Evolutionary conservation across 257 asterid species (phyloP).

Genomic region (Solanum ossicruentum): DNA sequence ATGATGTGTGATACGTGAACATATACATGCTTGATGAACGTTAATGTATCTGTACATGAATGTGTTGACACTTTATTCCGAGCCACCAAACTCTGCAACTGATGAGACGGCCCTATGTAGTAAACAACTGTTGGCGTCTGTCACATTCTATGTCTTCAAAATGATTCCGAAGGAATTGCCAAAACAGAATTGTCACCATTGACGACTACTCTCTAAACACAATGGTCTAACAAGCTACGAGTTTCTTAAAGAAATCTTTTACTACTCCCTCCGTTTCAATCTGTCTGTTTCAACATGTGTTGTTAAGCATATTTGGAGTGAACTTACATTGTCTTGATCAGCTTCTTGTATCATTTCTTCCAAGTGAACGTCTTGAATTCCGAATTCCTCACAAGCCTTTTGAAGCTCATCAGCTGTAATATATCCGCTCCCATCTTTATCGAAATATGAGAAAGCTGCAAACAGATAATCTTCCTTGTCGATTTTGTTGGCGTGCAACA

Average conservation of each 20-base stretch:
- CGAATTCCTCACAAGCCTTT: conserved; percentile 75
- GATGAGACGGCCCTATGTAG: not conserved
- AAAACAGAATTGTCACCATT: not conserved
- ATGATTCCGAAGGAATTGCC: not conserved
- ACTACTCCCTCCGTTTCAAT: not conserved
- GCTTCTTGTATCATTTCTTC: conserved; percentile 84
- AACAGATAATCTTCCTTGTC: conserved; percentile 63
- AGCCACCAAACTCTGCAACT: not conserved
- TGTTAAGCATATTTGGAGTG: not conserved
- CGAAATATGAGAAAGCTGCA: conserved; percentile 81
- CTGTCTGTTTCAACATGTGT: not conserved
- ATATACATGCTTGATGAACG: not conserved
- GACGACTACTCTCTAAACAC: not conserved
- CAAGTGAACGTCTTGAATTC: conserved; percentile 41
- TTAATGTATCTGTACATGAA: not conserved
- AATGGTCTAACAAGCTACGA: not conserved
- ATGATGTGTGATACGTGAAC: not conserved
- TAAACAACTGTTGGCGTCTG: not conserved
- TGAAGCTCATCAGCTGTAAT: conserved; percentile 85
- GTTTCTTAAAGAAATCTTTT: not conserved
- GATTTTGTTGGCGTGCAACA: conserved; percentile 74
- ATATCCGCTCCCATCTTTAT: conserved; percentile 78
- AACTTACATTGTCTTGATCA: conserved; percentile 64
- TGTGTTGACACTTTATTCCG: not conserved
- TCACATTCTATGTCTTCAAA: not conserved